Evolutionary conservation across 1,284 basidiomycete species (phyloP).

Genomic region (Pterulicium gracile): DNA sequence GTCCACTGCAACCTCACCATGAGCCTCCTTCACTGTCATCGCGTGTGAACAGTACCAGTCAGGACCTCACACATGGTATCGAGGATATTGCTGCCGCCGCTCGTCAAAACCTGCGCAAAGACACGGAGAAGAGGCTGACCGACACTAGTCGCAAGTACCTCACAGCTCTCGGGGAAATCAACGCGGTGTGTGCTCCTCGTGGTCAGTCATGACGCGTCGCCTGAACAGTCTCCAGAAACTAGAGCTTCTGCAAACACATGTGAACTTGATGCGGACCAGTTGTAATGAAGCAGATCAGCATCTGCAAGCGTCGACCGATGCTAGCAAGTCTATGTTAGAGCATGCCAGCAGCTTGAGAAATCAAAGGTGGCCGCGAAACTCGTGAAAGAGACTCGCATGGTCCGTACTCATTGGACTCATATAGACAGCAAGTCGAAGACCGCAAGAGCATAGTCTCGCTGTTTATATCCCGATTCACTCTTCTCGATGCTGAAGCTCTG

Average conservation of each 20-base stretch:
- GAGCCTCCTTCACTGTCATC: slow-evolving; percentile 10
- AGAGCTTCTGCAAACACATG: slow-evolving; percentile 62
- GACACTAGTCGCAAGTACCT: slow-evolving; percentile 77
- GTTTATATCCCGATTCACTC: slow-evolving; percentile 81
- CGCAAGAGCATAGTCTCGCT: slow-evolving; percentile 67
- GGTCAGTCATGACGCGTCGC: no score
- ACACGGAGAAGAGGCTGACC: slow-evolving; percentile 75
- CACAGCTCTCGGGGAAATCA: slow-evolving; percentile 75
- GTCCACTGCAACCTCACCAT: slow-evolving; percentile 7
- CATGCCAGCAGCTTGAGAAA: slow-evolving; percentile 75
- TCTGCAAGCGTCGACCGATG: slow-evolving; percentile 64
- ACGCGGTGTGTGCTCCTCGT: slow-evolving; percentile 51
- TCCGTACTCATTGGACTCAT: slow-evolving; percentile 6
- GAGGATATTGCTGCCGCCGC: slow-evolving; percentile 57
- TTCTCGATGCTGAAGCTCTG: slow-evolving; percentile 62
- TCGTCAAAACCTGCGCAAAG: slow-evolving; percentile 68
- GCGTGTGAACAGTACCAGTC: slow-evolving; percentile 12
- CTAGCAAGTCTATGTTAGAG: slow-evolving; percentile 78
- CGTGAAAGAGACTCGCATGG: background rate
- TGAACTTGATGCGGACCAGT: slow-evolving; percentile 67
- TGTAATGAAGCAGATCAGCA: slow-evolving; percentile 80
- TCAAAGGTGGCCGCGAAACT: slow-evolving; percentile 50
- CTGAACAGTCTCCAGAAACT: slow-evolving; percentile 52
- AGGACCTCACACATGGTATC: slow-evolving; percentile 13
- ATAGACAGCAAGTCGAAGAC: slow-evolving; percentile 55